Evolutionary conservation across 2,329 filamentous ascomycete species (phyloP).

Genomic region (Chaetomium sp.): DNA sequence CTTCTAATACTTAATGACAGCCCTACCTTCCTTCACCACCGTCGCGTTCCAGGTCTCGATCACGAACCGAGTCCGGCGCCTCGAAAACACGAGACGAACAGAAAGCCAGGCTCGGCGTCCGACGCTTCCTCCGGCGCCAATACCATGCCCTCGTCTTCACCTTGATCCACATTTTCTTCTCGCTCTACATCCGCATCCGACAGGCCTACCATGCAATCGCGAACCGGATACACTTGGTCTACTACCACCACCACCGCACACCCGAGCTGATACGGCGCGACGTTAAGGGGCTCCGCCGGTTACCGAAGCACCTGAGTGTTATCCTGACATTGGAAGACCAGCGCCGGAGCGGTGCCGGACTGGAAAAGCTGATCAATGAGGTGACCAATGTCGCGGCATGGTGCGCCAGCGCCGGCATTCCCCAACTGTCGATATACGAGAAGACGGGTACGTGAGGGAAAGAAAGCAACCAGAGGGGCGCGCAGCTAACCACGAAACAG

Average conservation of each 20-base stretch:
- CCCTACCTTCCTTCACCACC: slow-evolving; percentile 44
- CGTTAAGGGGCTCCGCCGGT: slow-evolving; percentile 69
- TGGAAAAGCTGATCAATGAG: slow-evolving; percentile 86
- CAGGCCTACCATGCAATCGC: slow-evolving; percentile 77
- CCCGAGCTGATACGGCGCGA: slow-evolving; percentile 91
- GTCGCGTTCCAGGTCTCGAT: slow-evolving; percentile 31
- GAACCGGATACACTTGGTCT: slow-evolving; percentile 76
- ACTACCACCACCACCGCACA: slow-evolving; percentile 94
- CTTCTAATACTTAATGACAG: slow-evolving; percentile 21
- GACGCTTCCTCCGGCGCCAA: slow-evolving; percentile 62
- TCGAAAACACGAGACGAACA: slow-evolving; percentile 28
- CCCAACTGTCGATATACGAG: slow-evolving; percentile 87
- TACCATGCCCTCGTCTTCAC: slow-evolving; percentile 69
- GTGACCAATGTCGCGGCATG: slow-evolving; percentile 90
- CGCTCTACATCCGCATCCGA: slow-evolving; percentile 80
- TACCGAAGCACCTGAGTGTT: slow-evolving; percentile 86
- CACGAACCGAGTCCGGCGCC: slow-evolving; percentile 35
- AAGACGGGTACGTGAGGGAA: slow-evolving; percentile 67
- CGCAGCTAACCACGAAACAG: slow-evolving; percentile 47
- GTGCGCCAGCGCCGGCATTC: slow-evolving; percentile 88
- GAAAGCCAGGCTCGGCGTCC: slow-evolving; percentile 56
- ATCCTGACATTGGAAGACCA: slow-evolving; percentile 76
- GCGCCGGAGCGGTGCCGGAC: slow-evolving; percentile 67
- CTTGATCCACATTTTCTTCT: slow-evolving; percentile 79
- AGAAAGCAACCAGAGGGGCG: background rate